Evolutionary conservation across 2,329 filamentous ascomycete species (phyloP).

Genomic region (Mycosphaerella arachidis): DNA sequence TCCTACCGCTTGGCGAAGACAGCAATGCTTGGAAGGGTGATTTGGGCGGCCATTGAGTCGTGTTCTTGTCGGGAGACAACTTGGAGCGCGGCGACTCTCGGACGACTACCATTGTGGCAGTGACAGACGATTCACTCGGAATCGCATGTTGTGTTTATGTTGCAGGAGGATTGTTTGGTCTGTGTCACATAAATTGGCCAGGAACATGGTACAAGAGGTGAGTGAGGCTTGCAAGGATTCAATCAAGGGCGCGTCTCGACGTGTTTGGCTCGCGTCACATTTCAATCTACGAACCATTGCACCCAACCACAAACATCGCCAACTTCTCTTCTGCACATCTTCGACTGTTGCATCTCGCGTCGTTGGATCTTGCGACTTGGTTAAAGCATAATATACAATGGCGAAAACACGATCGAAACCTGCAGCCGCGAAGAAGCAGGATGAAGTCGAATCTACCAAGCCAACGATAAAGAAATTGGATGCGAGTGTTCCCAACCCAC

Average conservation of each 20-base stretch:
- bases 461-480: slow-evolving; percentile 29
- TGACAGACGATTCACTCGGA: neutral
- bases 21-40: slow-evolving; percentile 60
- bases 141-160: slow-evolving; percentile 3
- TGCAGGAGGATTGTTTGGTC: neutral
- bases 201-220: neutral
- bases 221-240: neutral
- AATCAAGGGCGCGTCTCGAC: slow-evolving; percentile 7
- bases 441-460: slow-evolving; percentile 8
- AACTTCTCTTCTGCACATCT: neutral
- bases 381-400: slow-evolving; percentile 5
- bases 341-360: neutral
- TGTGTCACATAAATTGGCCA: neutral
- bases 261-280: slow-evolving; percentile 6
- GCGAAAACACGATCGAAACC: slow-evolving; percentile 30
- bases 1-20: slow-evolving; percentile 72
- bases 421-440: slow-evolving; percentile 13
- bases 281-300: neutral
- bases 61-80: slow-evolving; percentile 41
- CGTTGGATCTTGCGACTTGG: neutral
- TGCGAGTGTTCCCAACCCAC: slow-evolving; percentile 39
- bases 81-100: slow-evolving; percentile 45
- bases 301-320: neutral
- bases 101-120: slow-evolving; percentile 38
- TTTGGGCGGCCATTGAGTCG: slow-evolving; percentile 55